Evolutionary conservation across 108 stramenopile genomes (phyloP).

Genomic region (Nitzschia palea): DNA sequence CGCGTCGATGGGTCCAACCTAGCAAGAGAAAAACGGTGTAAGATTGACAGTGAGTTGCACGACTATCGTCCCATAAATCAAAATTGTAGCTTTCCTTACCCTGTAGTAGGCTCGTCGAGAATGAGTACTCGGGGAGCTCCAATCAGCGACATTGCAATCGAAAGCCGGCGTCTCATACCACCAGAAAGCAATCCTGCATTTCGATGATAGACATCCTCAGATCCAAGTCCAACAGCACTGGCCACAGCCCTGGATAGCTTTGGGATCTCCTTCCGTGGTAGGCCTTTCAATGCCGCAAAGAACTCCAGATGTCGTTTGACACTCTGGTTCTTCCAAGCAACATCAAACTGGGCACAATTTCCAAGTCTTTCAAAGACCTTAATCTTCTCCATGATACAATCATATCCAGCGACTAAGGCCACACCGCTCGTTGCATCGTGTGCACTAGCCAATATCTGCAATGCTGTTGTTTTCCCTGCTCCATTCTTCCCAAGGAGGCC

Average conservation of each 20-base stretch:
- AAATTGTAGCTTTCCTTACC: too few relatives aligned
- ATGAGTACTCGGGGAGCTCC: constrained; percentile 75
- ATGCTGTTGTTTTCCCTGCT: constrained; percentile 75
- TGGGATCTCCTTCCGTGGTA: constrained; percentile 34
- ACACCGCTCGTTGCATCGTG: constrained; percentile 50
- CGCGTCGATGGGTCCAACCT: constrained; percentile 72
- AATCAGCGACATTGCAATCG: constrained; percentile 81
- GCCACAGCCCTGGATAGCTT: constrained; percentile 45
- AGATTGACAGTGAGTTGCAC: too few relatives aligned
- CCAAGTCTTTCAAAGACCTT: constrained; percentile 60
- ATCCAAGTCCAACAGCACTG: constrained; percentile 52
- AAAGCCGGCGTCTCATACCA: constrained; percentile 91
- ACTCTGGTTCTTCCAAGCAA: constrained; percentile 57
- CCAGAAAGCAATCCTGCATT: constrained; percentile 69
- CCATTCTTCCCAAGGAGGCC: constrained; percentile 55
- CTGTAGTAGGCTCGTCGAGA: constrained; percentile 86
- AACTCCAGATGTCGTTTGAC: constrained; percentile 72
- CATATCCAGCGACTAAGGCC: constrained; percentile 57
- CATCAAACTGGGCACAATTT: constrained; percentile 79
- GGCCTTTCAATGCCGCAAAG: constrained; percentile 63
- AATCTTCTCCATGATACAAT: constrained; percentile 44
- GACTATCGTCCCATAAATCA: too few relatives aligned
- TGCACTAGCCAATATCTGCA: constrained; percentile 64
- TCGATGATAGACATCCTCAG: constrained; percentile 40
- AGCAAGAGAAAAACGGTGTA: not conserved